phyloP scores from a whole-genome alignment of 257 asterid species.

The Voacanga thouarsii region DNA sequence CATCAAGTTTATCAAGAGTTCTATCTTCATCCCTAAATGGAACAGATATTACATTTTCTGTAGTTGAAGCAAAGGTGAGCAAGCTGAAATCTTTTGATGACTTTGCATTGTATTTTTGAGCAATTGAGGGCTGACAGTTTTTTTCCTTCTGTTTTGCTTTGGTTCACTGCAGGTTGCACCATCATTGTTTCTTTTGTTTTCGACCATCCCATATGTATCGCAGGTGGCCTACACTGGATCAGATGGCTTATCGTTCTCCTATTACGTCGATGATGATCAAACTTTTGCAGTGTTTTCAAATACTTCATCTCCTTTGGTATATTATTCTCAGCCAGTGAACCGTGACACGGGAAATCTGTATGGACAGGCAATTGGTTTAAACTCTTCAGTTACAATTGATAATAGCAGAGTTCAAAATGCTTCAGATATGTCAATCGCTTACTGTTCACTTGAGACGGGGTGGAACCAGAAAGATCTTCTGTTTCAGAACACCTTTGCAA shows the following conservation, averaged over 20 bases:
- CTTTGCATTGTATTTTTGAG: background rate
- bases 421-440: background rate
- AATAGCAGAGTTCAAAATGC: background rate
- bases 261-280: constrained; percentile 9
- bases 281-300: constrained; percentile 19
- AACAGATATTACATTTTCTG: constrained; percentile 16
- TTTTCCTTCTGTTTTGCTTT: background rate
- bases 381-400: background rate
- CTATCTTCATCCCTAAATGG: constrained; percentile 21
- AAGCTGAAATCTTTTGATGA: background rate
- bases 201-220: constrained; percentile 24
- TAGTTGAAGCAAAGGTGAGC: constrained; percentile 16
- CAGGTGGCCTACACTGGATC: constrained; percentile 22
- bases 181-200: constrained; percentile 19
- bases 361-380: constrained; percentile 22
- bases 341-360: constrained; percentile 24
- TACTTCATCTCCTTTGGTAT: constrained; percentile 12
- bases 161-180: constrained; percentile 20
- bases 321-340: constrained; percentile 32
- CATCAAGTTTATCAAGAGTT: constrained; percentile 18
- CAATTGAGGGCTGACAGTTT: background rate
- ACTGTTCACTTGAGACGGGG: constrained; percentile 15
- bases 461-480: constrained; percentile 8
- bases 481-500: constrained; percentile 11
- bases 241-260: constrained; percentile 24